Conservation (phyloP, 352 stramenopile species). For the Phytophthora rubi region DNA sequence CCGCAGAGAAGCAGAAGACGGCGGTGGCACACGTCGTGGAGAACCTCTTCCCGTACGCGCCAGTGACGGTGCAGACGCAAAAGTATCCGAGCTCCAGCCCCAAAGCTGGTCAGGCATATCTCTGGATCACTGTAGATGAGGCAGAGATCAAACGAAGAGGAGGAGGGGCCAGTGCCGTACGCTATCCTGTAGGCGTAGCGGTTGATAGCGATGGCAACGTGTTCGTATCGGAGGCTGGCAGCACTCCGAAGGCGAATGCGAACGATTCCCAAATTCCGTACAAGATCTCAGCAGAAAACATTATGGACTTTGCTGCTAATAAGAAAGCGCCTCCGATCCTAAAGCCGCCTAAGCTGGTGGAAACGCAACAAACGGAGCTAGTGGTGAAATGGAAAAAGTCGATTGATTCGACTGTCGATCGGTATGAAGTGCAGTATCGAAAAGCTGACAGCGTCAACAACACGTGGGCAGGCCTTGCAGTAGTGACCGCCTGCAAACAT, state of each 20-base stretch:
- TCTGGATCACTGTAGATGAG: conserved; percentile 83
- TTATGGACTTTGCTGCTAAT: conserved; percentile 58
- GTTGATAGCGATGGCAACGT: conserved; percentile 76
- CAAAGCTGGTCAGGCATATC: conserved; percentile 68
- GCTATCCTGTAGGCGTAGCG: conserved; percentile 74
- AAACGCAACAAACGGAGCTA: conserved; percentile 58
- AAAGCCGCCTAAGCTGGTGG: conserved; percentile 51
- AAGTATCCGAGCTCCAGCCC: conserved; percentile 63
- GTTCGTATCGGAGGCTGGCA: conserved; percentile 61
- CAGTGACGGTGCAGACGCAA: conserved; percentile 76
- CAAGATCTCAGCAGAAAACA: conserved; percentile 70
- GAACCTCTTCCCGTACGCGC: conserved; percentile 82
- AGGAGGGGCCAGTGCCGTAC: conserved; percentile 44
- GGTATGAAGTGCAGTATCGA: conserved; percentile 78
- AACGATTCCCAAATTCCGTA: conserved; percentile 33
- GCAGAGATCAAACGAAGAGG: conserved; percentile 62
- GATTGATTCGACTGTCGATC: conserved; percentile 66
- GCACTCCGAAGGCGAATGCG: conserved; percentile 27
- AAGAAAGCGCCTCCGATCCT: conserved; percentile 45
- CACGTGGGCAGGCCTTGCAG: conserved; percentile 51
- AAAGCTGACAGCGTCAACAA: conserved; percentile 54
- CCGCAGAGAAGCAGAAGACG: conserved; percentile 51
- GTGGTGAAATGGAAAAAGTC: conserved; percentile 67
- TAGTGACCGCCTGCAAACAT: conserved; percentile 45
- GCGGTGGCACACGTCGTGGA: conserved; percentile 75